Evolutionary conservation across 2,329 filamentous ascomycete species (phyloP).

Genomic region (Penicillium sp.): DNA sequence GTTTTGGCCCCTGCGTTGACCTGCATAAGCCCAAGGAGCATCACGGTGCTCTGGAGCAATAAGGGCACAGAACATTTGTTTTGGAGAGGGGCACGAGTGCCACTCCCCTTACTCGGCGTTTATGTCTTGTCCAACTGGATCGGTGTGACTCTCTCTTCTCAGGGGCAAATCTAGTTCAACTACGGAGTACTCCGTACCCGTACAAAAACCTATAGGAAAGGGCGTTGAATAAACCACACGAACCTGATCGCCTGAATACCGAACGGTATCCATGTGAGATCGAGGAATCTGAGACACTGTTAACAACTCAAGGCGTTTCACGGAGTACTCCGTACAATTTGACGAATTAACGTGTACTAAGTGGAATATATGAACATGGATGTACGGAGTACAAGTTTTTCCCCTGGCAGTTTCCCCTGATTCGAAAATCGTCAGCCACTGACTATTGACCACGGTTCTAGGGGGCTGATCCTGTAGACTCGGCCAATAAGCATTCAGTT

Average conservation of each 20-base stretch:
- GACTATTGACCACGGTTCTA: constrained; percentile 22
- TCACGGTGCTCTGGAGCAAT: constrained; percentile 8
- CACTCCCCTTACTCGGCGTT: constrained; percentile 18
- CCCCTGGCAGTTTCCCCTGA: constrained; percentile 17
- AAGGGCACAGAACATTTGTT: constrained; percentile 3
- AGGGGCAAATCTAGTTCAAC: background rate
- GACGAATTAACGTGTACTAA: background rate
- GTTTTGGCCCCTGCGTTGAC: constrained; percentile 27
- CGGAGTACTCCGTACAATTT: background rate
- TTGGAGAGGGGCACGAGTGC: constrained; percentile 9
- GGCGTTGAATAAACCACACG: constrained; percentile 9
- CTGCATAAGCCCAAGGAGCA: constrained; percentile 19
- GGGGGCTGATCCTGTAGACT: constrained; percentile 14
- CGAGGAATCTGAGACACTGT: constrained; percentile 24
- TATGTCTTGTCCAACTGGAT: constrained; percentile 10
- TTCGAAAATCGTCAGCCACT: constrained; percentile 19
- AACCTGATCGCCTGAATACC: constrained; percentile 12
- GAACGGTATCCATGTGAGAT: constrained; percentile 26
- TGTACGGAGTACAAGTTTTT: background rate
- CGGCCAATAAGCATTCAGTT: constrained; percentile 20
- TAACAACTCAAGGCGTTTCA: background rate
- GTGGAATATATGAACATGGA: background rate
- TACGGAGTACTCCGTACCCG: too few relatives aligned
- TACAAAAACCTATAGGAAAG: too few relatives aligned
- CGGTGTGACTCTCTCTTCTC: background rate